Evolutionary conservation across 2,329 filamentous ascomycete genomes (phyloP), one percentile per base, ranked within the genome.

Genomic region (Magnaporthiopsis incrustans): DNA sequence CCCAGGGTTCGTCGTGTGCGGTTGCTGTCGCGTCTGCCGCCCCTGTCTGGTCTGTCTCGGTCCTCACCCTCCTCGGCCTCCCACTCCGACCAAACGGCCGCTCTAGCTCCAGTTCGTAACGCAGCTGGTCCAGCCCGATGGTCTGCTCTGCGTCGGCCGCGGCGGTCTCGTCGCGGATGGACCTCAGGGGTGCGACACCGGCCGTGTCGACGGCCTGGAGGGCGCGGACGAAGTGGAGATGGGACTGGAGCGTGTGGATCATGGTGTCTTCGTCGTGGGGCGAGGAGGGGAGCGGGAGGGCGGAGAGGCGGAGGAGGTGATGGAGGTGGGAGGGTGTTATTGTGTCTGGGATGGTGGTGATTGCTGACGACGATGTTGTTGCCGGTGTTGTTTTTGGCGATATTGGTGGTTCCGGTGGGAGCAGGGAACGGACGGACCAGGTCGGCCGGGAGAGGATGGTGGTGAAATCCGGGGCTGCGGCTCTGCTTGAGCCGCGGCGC

Each of bases 191-290:
- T 64, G 86, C 81, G 0, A 97, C 80, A 4, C 83, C 86, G 0
- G 81, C 77, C 0, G 91, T 93, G 73, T 96, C 84, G 61, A 97
- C 88, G 59, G 82, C 79, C 72, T 96, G 93, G 26, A 98, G 87
- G 67, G 92, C 86, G 66, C 85, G 87, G n/a, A 98, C 92, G 72
- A 99, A 99, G 71, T 90, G 89, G 0, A 99, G 84, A 73, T 99
- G 95, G 38, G 89, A 86, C 63, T 88, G 83, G 2, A 99, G 82
- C 1, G 89, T 93, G 27, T 82, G 73, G 4, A 96, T 82, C 85
- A 97, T 91, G 32, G 81, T 77, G 0, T 78, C 71, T 73, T 96
- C 89, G 69, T 92, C 88, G 62, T 80, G 80, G 1, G 78, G 68
- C 2, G 81, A 81, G 25, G 81, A 77, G 0, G 94, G 92, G 1